phyloP scores from a whole-genome alignment of 768 basidiomycete genomes.

The Mycena albidolilacea region DNA sequence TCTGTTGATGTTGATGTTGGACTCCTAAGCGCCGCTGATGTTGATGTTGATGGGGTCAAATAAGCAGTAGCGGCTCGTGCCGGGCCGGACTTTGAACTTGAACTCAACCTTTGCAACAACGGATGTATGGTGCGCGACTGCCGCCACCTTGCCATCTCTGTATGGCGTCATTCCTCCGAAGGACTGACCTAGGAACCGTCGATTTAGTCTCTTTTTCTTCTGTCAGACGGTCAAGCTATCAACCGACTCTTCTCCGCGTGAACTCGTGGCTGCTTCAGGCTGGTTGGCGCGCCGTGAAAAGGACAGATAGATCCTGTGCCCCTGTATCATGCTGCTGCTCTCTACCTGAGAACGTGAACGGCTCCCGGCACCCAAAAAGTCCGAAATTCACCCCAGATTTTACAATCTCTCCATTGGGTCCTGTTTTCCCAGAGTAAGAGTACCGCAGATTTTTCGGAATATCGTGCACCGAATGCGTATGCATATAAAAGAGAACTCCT shows the following conservation, averaged over 20 bases:
- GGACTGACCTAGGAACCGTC: neutral
- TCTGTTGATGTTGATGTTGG: no score
- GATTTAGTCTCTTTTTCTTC: neutral
- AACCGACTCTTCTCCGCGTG: slow-evolving; percentile 37
- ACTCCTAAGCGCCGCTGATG: neutral
- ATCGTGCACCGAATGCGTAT: slow-evolving; percentile 7
- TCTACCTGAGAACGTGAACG: neutral
- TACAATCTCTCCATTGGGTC: slow-evolving; percentile 13
- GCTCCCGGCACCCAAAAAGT: slow-evolving; percentile 11
- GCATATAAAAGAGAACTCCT: slow-evolving; percentile 32
- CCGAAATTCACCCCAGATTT: slow-evolving; percentile 29
- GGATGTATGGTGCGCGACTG: neutral
- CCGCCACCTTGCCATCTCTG: neutral
- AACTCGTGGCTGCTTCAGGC: slow-evolving; percentile 23
- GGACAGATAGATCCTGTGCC: slow-evolving; percentile 3
- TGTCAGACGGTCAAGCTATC: slow-evolving; percentile 13
- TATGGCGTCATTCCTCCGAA: neutral
- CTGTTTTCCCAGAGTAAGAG: slow-evolving; percentile 16
- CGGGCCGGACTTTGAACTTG: neutral
- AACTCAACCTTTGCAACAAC: neutral
- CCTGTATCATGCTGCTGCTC: slow-evolving; percentile 6
- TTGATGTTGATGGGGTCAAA: neutral
- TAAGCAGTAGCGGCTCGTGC: neutral
- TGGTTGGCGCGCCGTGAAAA: slow-evolving; percentile 15
- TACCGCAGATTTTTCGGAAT: slow-evolving; percentile 34